Evolutionary conservation across 257 asterid genomes (phyloP).

Genomic region (Salvia miltiorrhiza): DNA sequence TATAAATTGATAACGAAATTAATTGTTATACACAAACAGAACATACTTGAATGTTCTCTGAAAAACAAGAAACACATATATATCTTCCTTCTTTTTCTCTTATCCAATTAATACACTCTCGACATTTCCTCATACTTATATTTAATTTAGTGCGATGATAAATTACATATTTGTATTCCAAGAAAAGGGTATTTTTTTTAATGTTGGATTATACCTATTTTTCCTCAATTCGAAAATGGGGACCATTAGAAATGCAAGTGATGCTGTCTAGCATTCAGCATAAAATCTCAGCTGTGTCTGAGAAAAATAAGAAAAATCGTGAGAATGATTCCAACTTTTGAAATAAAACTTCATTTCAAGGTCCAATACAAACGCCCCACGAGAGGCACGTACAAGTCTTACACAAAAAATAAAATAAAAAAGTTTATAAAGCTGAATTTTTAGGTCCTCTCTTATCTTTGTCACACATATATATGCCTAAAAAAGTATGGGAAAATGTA

Average conservation of each 20-base stretch:
- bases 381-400: slow-evolving; percentile 27
- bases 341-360: slow-evolving; percentile 22
- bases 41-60: not conserved
- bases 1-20: not conserved
- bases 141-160: not conserved
- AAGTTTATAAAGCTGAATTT: slow-evolving; percentile 43
- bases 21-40: too few relatives aligned
- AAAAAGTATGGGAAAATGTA: slow-evolving; percentile 31
- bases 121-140: too few relatives aligned
- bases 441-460: slow-evolving; percentile 33
- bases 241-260: slow-evolving; percentile 18
- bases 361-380: slow-evolving; percentile 39
- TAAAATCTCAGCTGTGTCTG: slow-evolving; percentile 37
- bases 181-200: not conserved
- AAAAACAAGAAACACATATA: too few relatives aligned
- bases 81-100: not conserved
- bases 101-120: too few relatives aligned
- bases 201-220: not conserved
- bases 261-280: slow-evolving; percentile 59
- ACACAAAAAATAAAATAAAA: slow-evolving; percentile 2
- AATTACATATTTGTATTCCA: not conserved
- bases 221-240: slow-evolving; percentile 17
- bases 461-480: slow-evolving; percentile 36
- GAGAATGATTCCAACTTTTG: slow-evolving; percentile 57
- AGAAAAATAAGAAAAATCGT: not conserved